Base-by-base conservation (phyloP, 2,329 filamentous ascomycete genomes). In the Allantophomopsis lycopodina region DNA sequence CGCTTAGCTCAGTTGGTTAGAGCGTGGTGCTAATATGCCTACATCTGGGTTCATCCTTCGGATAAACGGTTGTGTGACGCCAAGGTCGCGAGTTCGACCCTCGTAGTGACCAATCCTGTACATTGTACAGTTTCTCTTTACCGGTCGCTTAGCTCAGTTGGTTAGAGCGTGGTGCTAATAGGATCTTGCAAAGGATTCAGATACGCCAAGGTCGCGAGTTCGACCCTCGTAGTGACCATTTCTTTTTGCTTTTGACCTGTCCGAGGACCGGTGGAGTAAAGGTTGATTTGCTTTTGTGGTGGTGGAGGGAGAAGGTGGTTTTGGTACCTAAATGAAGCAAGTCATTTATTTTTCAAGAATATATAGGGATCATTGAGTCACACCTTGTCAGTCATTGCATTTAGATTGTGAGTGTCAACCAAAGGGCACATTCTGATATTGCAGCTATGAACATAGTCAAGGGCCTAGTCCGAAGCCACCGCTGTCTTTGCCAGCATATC, bases 401-500 rank as follows among this genome's bases (percentile, higher is more conserved):
- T 10, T 3, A 12, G 23, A 12, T 28, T 28, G 23, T 6, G 23
- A 12, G 23, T 28, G 5, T 28, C 7, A 28, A 28, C 10, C 23
- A 10, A 12, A 28, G 23, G 10, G 11, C 23, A 28, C 10, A 28
- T 8, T 10, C 11, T 28, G 23, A 12, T 28, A 28, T 28, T 28
- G 23, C 23, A 28, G 11, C 23, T 28, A 28, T 28, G 23, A 28
- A 12, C 23, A 28, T 28, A 10, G 10, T 28, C 23, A 28, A 6
- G 7, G 8, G 23, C 8, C 23, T 28, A 28, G 11, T 28, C 20
- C 23, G 23, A 28, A 28, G 23, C 23, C 23, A 28, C 23, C 3
- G 23, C 5, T 12, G 23, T 42, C 42, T 51, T 52, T 15, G 35
- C 43, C 13, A 46, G 37, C 49, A 53, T 50, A 11, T 34, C 40